Evolutionary conservation across 2,329 filamentous ascomycete genomes (phyloP), one percentile per base, ranked within the genome.

Genomic region (Rutstroemia sp.): DNA sequence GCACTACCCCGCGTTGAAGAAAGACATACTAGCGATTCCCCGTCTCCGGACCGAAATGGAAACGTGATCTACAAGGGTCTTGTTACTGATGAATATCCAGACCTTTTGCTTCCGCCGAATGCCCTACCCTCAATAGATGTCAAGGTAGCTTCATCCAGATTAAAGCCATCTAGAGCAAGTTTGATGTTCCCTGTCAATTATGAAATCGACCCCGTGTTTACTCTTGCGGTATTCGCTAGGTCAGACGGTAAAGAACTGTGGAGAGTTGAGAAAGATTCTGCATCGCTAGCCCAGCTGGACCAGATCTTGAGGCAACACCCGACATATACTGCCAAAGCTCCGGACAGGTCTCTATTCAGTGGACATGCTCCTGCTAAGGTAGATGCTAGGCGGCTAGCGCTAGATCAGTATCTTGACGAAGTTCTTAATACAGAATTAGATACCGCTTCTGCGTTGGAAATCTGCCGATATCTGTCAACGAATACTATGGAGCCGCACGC

Each of bases 191-290:
- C 91, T 10, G 92, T 84, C 51, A 86, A 89, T 59, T 77, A 88
- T 19, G 92, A 96, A 57, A 92, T 96, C 68, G 92, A 96, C 65
- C 90, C 92, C 0, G 92, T 97, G 0, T 96, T 97, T 67, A 96
- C 91, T 0, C 76, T 99, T 53, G 92, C 91, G 18, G 76, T 99
- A 38, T 87, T 90, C 65, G 88, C 88, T 9, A 85, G 92, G 54
- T 86, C 85, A 0, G 84, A 90, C 60, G 76, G 81, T 3, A 81
- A 80, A 55, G 92, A 97, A 70, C 77, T 99, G 10, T 97, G 94
- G 92, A 85, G 92, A 30, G 83, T 96, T 6, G 94, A 99, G 72
- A 99, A 99, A 72, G 90, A 95, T 59, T 88, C 89, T 3, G 75
- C 81, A 14, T 90, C 92, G 27, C 76, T 99, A 27, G 80, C 83